These are phyloP conservation scores for Fusarium solani-melongenae DNA, from an alignment of 2,329 filamentous ascomycete genomes.

Conservation along the genomic window DNA sequence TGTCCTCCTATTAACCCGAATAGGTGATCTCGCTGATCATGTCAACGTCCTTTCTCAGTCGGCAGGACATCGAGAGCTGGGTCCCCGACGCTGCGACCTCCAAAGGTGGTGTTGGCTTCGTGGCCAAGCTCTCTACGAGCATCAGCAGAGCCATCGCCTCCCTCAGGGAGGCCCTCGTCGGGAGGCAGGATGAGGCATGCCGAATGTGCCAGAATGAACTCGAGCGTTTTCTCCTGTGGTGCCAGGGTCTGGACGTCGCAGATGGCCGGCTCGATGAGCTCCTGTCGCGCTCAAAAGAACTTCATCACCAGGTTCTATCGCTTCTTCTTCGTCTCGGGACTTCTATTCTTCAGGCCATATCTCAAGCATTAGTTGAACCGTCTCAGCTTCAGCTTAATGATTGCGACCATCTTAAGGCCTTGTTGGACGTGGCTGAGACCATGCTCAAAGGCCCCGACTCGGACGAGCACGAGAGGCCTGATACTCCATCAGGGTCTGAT, in stretches of 20 bases:
- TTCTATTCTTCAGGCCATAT: background rate
- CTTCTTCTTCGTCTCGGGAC: background rate
- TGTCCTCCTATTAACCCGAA: too few relatives aligned
- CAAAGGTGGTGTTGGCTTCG: background rate
- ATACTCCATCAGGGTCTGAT: background rate
- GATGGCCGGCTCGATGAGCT: background rate
- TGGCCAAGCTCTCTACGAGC: background rate
- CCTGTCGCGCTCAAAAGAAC: background rate
- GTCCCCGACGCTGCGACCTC: background rate
- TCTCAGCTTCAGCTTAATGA: background rate
- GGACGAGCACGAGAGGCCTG: background rate
- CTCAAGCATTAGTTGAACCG: too few relatives aligned
- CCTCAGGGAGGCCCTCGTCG: background rate
- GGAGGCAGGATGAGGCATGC: background rate
- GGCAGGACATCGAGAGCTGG: background rate
- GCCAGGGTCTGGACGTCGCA: background rate
- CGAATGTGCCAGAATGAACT: background rate
- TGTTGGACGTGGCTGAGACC: background rate
- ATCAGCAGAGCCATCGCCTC: background rate
- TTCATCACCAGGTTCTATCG: background rate
- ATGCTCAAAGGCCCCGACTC: background rate
- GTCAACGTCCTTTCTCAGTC: background rate
- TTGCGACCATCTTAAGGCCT: background rate
- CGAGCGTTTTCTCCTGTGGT: background rate
- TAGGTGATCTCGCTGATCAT: background rate